Conservation (phyloP, 2,329 filamentous ascomycete genomes). For the Sphaerulina vaccinii region DNA sequence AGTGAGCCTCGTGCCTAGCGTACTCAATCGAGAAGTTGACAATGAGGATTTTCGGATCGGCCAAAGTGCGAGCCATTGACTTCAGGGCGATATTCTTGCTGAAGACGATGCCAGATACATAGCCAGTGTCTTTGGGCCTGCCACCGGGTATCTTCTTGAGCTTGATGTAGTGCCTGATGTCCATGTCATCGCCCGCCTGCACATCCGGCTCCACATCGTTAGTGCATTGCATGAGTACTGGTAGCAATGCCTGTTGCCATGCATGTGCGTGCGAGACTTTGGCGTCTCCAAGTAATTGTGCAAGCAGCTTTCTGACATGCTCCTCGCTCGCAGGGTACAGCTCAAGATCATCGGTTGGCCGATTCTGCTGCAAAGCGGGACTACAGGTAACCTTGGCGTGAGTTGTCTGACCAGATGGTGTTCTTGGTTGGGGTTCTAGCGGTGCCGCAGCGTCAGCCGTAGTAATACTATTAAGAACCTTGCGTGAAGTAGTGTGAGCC, state of each 20-base stretch:
- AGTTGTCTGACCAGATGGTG: conserved; percentile 21
- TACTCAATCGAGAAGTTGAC: conserved; percentile 96
- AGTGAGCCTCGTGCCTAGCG: conserved; percentile 86
- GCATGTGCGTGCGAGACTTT: conserved; percentile 68
- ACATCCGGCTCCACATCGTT: conserved; percentile 95
- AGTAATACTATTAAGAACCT: conserved; percentile 54
- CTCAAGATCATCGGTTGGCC: conserved; percentile 54
- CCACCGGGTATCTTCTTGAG: conserved; percentile 94
- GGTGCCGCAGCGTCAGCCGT: conserved; percentile 43
- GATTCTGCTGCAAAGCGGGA: conserved; percentile 65
- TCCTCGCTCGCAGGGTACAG: conserved; percentile 83
- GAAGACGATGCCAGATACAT: conserved; percentile 94
- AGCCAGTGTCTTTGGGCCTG: conserved; percentile 85
- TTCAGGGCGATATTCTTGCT: conserved; percentile 96
- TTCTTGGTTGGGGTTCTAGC: conserved; percentile 14
- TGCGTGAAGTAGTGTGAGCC: conserved; percentile 68
- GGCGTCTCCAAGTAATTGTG: conserved; percentile 77
- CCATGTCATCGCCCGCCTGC: conserved; percentile 87
- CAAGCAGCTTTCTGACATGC: conserved; percentile 81
- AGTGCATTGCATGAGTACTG: conserved; percentile 84
- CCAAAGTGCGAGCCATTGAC: conserved; percentile 86
- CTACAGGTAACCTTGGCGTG: conserved; percentile 60
- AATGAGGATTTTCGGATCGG: conserved; percentile 82
- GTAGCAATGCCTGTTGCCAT: conserved; percentile 89
- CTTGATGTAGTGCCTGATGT: conserved; percentile 96